Percentiles rank a stretch among this genome's conserved stretches.
Evolutionary conservation across 495 filamentous ascomycete genomes (phyloP).

Genomic region (Lasiosphaeria hispida): DNA sequence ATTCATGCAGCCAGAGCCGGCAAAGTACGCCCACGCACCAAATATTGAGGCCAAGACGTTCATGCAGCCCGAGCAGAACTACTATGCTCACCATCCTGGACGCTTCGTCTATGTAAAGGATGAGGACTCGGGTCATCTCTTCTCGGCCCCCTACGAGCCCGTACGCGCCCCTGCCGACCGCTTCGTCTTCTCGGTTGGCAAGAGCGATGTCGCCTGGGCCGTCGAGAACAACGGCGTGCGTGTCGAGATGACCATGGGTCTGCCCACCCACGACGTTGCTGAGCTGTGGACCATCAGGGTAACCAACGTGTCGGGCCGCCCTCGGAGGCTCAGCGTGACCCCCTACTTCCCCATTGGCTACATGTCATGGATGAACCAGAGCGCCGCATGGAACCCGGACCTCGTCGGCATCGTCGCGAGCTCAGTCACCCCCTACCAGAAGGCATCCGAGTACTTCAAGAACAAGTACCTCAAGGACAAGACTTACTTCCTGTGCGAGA

Average conservation of each 20-base stretch:
- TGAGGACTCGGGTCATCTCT: constrained; percentile 50
- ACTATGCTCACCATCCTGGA: constrained; percentile 57
- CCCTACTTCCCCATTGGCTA: constrained; percentile 58
- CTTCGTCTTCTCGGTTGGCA: constrained; percentile 55
- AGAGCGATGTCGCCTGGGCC: constrained; percentile 52
- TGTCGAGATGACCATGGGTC: constrained; percentile 51
- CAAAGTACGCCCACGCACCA: constrained; percentile 56
- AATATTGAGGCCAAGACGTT: constrained; percentile 58
- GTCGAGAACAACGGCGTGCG: constrained; percentile 50
- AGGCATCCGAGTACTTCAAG: constrained; percentile 55
- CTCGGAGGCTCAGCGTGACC: constrained; percentile 50
- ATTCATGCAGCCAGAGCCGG: constrained; percentile 60
- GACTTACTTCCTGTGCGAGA: constrained; percentile 57
- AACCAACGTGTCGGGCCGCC: constrained; percentile 46
- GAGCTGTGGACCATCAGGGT: constrained; percentile 56
- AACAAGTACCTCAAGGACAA: constrained; percentile 57
- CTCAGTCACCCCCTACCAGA: constrained; percentile 56
- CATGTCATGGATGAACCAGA: constrained; percentile 63
- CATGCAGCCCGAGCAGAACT: constrained; percentile 60
- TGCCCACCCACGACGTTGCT: constrained; percentile 53
- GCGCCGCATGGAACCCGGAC: constrained; percentile 47
- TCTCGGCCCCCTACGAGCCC: constrained; percentile 56
- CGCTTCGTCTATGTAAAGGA: constrained; percentile 61
- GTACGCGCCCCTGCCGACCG: constrained; percentile 47
- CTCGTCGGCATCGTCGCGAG: constrained; percentile 48